Percentiles rank a stretch among this genome's conserved stretches.
These are phyloP conservation scores for Pseudogymnoascus sp. DNA, from an alignment of 2,329 filamentous ascomycete species.

Conservation along the genomic window DNA sequence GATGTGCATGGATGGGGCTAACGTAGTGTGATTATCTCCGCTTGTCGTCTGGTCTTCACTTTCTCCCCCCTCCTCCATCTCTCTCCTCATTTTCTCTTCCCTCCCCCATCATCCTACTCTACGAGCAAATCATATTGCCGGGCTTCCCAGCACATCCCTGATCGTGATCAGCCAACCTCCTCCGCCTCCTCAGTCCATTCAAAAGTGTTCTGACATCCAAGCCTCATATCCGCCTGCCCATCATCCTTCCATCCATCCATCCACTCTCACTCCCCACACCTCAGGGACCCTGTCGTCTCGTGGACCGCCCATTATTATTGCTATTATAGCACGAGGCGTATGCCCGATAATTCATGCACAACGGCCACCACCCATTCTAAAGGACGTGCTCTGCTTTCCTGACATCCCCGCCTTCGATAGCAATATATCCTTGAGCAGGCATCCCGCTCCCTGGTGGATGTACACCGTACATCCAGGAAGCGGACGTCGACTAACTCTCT, in stretches of 20 bases:
- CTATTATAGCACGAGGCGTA: constrained; percentile 1
- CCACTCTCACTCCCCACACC: constrained; percentile 1
- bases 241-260: neutral
- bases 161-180: neutral
- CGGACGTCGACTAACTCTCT: constrained; percentile 1
- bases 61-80: neutral
- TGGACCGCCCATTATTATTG: neutral
- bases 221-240: neutral
- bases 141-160: neutral
- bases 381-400: neutral
- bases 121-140: neutral
- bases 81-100: neutral
- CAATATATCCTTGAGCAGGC: neutral
- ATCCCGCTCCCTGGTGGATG: neutral
- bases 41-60: neutral
- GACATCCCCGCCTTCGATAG: neutral
- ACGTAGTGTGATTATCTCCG: constrained; percentile 3
- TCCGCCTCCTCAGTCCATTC: neutral
- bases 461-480: neutral
- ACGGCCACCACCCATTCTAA: neutral
- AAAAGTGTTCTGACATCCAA: neutral
- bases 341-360: neutral
- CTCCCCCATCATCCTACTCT: constrained; percentile 1
- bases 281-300: neutral
- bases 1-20: neutral